A percentile compares a stretch with the other conserved stretches of the same genome.
Evolutionary conservation across 2,329 filamentous ascomycete species (phyloP).

Genomic region (Cladophialophora exuberans): DNA sequence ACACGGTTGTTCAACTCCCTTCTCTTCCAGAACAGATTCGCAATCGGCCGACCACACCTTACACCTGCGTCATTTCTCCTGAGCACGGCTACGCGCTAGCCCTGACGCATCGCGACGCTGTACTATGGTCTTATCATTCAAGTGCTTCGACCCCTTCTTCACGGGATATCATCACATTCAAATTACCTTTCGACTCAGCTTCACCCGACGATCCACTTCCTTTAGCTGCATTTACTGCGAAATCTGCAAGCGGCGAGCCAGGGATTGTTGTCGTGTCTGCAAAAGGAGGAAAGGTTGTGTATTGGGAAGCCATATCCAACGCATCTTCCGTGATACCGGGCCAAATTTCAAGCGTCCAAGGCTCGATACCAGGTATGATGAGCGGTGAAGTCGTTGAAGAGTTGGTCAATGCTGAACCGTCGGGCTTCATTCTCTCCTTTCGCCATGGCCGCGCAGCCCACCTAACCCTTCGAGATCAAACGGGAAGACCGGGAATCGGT

Average conservation of each 20-base stretch:
- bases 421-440: conserved; percentile 82
- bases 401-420: conserved; percentile 80
- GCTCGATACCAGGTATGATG: conserved; percentile 71
- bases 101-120: conserved; percentile 78
- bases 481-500: conserved; percentile 80
- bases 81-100: conserved; percentile 75
- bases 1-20: conserved; percentile 81
- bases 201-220: conserved; percentile 72
- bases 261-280: conserved; percentile 87
- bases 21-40: conserved; percentile 78
- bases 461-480: conserved; percentile 79
- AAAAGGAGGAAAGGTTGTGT: conserved; percentile 80
- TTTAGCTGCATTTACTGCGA: conserved; percentile 79
- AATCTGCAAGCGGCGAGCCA: conserved; percentile 76
- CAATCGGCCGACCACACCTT: conserved; percentile 57
- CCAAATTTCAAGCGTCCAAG: conserved; percentile 78
- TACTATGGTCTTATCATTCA: conserved; percentile 84
- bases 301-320: conserved; percentile 93
- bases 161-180: conserved; percentile 78
- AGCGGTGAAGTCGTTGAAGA: conserved; percentile 77
- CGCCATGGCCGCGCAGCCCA: conserved; percentile 87
- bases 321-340: conserved; percentile 82
- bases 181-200: conserved; percentile 73
- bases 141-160: conserved; percentile 60
- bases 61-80: conserved; percentile 68